Conservation (phyloP, 805 yeast species). For the Suhomyces kilbournensis region DNA sequence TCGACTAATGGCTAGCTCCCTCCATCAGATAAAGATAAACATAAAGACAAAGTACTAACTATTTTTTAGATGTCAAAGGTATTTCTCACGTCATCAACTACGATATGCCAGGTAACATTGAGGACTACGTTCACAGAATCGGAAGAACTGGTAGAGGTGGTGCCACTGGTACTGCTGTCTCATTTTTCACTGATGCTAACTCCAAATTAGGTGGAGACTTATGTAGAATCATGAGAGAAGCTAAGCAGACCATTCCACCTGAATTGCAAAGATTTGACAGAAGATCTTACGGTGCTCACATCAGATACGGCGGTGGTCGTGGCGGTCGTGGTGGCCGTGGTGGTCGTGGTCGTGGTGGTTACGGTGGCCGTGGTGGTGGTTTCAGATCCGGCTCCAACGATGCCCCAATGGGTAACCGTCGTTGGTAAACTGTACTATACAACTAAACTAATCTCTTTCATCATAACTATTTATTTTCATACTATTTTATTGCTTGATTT, state of each 20-base stretch:
- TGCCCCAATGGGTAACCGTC: constrained; percentile 46
- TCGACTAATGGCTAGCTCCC: background rate
- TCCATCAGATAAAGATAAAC: background rate
- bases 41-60: constrained; percentile 26
- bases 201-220: constrained; percentile 86
- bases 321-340: constrained; percentile 58
- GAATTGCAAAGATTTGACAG: constrained; percentile 66
- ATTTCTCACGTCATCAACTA: constrained; percentile 89
- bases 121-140: constrained; percentile 97
- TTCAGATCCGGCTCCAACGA: constrained; percentile 44
- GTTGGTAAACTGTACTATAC: constrained; percentile 25
- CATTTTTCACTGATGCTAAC: constrained; percentile 88
- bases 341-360: constrained; percentile 50
- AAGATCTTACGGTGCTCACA: constrained; percentile 63
- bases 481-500: background rate
- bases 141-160: constrained; percentile 99
- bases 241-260: constrained; percentile 85
- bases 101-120: constrained; percentile 97
- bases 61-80: constrained; percentile 86
- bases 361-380: constrained; percentile 45
- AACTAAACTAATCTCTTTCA: background rate
- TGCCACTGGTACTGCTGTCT: constrained; percentile 89
- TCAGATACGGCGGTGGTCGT: constrained; percentile 48
- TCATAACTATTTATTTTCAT: constrained; percentile 1
- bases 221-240: constrained; percentile 88